Base-by-base conservation (phyloP, 2,329 filamentous ascomycete genomes). In the Trichoderma atroviride region DNA sequence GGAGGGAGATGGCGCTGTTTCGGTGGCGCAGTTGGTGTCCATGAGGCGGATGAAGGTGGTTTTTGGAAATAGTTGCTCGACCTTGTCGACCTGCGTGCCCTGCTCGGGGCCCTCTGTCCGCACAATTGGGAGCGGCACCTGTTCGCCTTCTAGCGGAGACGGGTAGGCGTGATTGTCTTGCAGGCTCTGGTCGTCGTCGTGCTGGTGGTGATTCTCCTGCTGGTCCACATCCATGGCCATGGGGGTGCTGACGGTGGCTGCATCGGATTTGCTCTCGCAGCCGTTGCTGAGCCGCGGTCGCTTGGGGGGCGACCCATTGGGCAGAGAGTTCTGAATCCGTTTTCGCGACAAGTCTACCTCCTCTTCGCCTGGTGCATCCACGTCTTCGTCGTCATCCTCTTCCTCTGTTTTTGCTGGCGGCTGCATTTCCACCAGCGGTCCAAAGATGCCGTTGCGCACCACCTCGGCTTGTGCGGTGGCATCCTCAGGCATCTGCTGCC, bases 41-140 rank as follows among this genome's bases (percentile, higher is more conserved):
- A 81, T 79, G 72, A 90, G 82, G 72, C 85, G 86, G 70, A 91
- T 83, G 76, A 88, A 90, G 35, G 84, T 86, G n/a, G 88, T 90
- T 72, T 86, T 83, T 33, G 84, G 80, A 58, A 84, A 82, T 67
- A 91, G 83, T 74, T 90, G 88, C 73, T 86, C 82, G 68, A 89
- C 86, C 75, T 89, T 89, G 68, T 89, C 88, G 61, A 89, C 82
- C 77, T 90, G 88, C 11, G 88, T 90, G 76, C 86, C 88, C 75
- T 88, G 85, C 72, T 90, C 87, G 57, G 88, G 87, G 33, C 88
- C 88, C 70, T 88, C 86, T 69, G 88, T 90, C 74, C 81, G 85
- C 52, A 84, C 80, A 29, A 82, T 79, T 40, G 87, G 85, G 56
- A 86, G 85, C 56, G 84, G 81, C 66, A 82, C 82, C 70, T 84